These are phyloP conservation scores for Chlamydomonas sp. DNA, from an alignment of 139 green algal genomes.

Conservation along the genomic window DNA sequence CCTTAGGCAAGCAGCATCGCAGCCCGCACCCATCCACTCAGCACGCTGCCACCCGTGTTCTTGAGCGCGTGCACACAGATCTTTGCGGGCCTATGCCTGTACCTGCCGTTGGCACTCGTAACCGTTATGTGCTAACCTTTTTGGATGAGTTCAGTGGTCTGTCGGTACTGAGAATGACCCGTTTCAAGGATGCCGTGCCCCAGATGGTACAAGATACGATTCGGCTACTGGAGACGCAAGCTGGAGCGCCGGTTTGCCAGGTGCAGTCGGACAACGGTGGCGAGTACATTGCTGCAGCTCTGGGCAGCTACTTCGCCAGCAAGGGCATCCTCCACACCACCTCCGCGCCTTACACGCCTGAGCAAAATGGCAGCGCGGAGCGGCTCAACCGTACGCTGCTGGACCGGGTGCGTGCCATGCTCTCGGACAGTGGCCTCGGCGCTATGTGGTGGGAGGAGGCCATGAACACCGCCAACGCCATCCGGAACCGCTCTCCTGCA, in stretches of 20 bases:
- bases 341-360: slow-evolving; percentile 26
- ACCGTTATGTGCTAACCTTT: slow-evolving; percentile 25
- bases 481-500: background rate
- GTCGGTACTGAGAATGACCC: background rate
- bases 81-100: slow-evolving; percentile 8
- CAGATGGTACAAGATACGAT: background rate
- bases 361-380: slow-evolving; percentile 48
- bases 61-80: slow-evolving; percentile 35
- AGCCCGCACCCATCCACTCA: background rate
- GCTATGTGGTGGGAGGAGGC: slow-evolving; percentile 2
- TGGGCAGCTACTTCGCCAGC: background rate
- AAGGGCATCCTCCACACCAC: slow-evolving; percentile 37
- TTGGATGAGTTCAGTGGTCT: slow-evolving; percentile 24
- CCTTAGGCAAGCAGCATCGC: background rate
- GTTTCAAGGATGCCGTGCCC: background rate
- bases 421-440: background rate
- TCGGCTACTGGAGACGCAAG: background rate
- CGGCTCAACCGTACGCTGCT: slow-evolving; percentile 37
- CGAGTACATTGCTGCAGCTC: background rate
- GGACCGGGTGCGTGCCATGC: slow-evolving; percentile 16
- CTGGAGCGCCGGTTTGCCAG: background rate
- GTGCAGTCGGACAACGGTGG: slow-evolving; percentile 9
- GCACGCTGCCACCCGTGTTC: background rate
- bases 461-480: background rate
- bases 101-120: background rate